Evolutionary conservation across 108 stramenopile genomes (phyloP).

Genomic region (Stephanodiscus minutulus): DNA sequence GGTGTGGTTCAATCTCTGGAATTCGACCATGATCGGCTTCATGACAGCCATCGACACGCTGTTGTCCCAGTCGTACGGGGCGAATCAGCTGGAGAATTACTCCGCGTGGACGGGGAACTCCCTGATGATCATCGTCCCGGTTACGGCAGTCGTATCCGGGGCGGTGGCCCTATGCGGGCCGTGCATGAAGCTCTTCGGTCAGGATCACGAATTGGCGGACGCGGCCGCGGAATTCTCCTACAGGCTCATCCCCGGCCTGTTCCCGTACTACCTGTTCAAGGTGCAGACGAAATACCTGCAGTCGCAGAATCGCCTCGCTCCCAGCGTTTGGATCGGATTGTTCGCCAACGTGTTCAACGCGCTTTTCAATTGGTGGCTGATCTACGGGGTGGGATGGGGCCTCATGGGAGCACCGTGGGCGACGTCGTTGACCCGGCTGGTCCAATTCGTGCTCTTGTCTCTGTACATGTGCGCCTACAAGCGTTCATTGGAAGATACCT

Average conservation of each 20-base stretch:
- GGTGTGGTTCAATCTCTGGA: conserved; percentile 58
- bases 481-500: conserved; percentile 25
- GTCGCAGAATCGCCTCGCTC: conserved; percentile 37
- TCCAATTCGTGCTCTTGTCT: conserved; percentile 30
- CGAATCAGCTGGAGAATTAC: conserved; percentile 40
- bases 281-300: conserved; percentile 51
- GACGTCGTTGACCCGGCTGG: conserved; percentile 43
- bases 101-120: conserved; percentile 45
- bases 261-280: conserved; percentile 52
- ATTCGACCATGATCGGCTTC: conserved; percentile 48
- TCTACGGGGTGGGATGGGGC: conserved; percentile 32
- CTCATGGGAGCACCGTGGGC: conserved; percentile 53
- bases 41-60: conserved; percentile 54
- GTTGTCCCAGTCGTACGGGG: conserved; percentile 46
- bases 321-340: conserved; percentile 45
- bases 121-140: conserved; percentile 22
- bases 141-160: conserved; percentile 27
- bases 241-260: conserved; percentile 48
- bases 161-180: conserved; percentile 45
- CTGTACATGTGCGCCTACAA: conserved; percentile 27
- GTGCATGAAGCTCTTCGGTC: conserved; percentile 46
- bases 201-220: conserved; percentile 39
- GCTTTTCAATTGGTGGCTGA: conserved; percentile 50
- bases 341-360: conserved; percentile 49
- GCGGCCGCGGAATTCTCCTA: conserved; percentile 44